Percentiles rank a stretch among this genome's conserved stretches.
phyloP scores from a whole-genome alignment of 2,329 filamentous ascomycete species.

The Hymenoscyphus fraxineus region DNA sequence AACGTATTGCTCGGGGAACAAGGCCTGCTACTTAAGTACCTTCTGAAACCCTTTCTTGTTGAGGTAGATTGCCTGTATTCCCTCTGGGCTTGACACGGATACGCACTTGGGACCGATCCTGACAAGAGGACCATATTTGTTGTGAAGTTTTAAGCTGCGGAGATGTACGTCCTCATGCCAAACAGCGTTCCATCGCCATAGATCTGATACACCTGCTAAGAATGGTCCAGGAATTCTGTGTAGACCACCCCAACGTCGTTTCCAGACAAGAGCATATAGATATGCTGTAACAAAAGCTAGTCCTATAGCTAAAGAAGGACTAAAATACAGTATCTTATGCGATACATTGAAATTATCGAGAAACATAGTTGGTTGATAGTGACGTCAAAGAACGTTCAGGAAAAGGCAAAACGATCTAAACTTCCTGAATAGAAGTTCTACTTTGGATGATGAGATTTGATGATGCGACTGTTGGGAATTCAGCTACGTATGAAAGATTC shows the following conservation, averaged over 20 bases:
- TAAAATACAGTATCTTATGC: too few species aligned
- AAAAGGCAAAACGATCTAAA: too few species aligned
- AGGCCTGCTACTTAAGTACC: neutral
- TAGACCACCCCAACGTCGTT: neutral
- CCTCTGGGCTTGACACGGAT: constrained; percentile 52
- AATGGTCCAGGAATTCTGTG: constrained; percentile 42
- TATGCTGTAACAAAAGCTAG: too few species aligned
- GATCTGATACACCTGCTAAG: constrained; percentile 39
- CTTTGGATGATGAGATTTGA: too few species aligned
- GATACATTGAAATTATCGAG: too few species aligned
- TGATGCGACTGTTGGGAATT: too few species aligned
- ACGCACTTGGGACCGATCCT: constrained; percentile 55
- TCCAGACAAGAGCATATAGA: neutral
- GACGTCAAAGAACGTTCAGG: too few species aligned
- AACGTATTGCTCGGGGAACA: too few species aligned
- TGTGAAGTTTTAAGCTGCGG: constrained; percentile 43
- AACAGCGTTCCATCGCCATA: constrained; percentile 36
- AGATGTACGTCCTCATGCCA: neutral
- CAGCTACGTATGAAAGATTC: too few species aligned
- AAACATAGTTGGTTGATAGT: too few species aligned
- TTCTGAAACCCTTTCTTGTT: constrained; percentile 36
- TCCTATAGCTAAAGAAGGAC: too few species aligned
- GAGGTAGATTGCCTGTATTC: constrained; percentile 58
- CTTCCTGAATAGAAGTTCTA: too few species aligned
- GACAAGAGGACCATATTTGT: constrained; percentile 52